Percentiles rank a stretch among this genome's conserved stretches.
Evolutionary conservation across 2,329 filamentous ascomycete genomes (phyloP).

Genomic region (Mollisia scopiformis): DNA sequence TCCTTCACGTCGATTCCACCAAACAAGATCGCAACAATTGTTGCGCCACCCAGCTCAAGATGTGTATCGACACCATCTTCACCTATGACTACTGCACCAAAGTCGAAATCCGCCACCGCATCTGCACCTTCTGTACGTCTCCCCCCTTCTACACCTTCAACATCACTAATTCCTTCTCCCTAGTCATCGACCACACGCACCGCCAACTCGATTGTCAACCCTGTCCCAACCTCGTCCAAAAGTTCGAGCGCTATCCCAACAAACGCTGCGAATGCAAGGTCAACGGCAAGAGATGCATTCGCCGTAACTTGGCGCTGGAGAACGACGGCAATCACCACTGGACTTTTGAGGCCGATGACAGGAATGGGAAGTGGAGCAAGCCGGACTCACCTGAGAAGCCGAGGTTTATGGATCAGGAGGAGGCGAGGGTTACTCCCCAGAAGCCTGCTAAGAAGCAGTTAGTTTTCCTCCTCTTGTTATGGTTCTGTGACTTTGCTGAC

Average conservation of each 20-base stretch:
- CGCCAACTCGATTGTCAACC: neutral
- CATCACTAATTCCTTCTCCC: neutral
- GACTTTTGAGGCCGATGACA: neutral
- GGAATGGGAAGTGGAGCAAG: neutral
- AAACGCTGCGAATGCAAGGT: neutral
- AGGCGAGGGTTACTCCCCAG: neutral
- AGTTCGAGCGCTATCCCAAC: neutral
- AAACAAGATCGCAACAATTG: no score
- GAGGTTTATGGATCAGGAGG: no score
- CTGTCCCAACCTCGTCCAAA: neutral
- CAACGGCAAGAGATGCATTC: neutral
- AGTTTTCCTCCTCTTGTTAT: no score
- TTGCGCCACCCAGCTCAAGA: neutral
- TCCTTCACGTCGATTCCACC: neutral
- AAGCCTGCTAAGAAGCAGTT: neutral
- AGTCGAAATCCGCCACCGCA: neutral
- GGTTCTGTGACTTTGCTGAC: no score
- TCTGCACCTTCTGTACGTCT: neutral
- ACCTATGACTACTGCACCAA: neutral
- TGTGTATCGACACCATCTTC: neutral
- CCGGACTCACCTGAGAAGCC: no score
- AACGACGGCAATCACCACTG: neutral
- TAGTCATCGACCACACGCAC: neutral
- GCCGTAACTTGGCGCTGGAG: neutral
- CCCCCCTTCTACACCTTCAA: neutral